These are phyloP conservation scores for Cyberlindnera mississippiensis DNA, from an alignment of 805 yeast species.

Conservation along the genomic window DNA sequence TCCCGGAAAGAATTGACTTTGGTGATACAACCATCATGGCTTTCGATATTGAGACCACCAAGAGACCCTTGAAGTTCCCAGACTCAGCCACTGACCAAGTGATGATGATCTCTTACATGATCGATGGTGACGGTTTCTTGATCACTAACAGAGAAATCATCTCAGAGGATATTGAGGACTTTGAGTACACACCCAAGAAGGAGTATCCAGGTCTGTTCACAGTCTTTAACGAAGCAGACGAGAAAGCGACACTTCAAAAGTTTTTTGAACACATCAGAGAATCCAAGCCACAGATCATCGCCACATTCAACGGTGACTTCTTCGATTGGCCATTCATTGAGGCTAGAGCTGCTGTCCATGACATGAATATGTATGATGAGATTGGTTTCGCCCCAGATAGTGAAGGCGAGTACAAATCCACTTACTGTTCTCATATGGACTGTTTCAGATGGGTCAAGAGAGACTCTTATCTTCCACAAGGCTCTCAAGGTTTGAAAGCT, in stretches of 20 bases:
- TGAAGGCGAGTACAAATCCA: constrained; percentile 90
- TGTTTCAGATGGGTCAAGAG: constrained; percentile 97
- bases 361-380: constrained; percentile 82
- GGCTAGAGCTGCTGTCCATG: constrained; percentile 79
- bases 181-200: constrained; percentile 95
- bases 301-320: constrained; percentile 97
- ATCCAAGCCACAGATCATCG: constrained; percentile 90
- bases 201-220: constrained; percentile 90
- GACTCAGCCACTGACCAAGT: constrained; percentile 86
- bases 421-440: constrained; percentile 95
- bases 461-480: constrained; percentile 96
- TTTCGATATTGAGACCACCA: constrained; percentile 96
- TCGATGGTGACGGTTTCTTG: constrained; percentile 92
- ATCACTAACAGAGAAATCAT: constrained; percentile 94
- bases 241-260: constrained; percentile 63
- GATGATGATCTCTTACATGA: constrained; percentile 99
- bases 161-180: constrained; percentile 91
- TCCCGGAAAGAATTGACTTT: constrained; percentile 77
- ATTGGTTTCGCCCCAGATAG: constrained; percentile 89
- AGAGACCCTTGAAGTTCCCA: constrained; percentile 94
- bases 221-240: constrained; percentile 86
- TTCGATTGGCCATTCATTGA: constrained; percentile 99
- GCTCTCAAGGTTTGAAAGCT: constrained; percentile 96
- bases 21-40: constrained; percentile 98
- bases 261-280: constrained; percentile 92